Conservation (phyloP, 1,284 basidiomycete genomes). For the Bondarzewia mesenterica region DNA sequence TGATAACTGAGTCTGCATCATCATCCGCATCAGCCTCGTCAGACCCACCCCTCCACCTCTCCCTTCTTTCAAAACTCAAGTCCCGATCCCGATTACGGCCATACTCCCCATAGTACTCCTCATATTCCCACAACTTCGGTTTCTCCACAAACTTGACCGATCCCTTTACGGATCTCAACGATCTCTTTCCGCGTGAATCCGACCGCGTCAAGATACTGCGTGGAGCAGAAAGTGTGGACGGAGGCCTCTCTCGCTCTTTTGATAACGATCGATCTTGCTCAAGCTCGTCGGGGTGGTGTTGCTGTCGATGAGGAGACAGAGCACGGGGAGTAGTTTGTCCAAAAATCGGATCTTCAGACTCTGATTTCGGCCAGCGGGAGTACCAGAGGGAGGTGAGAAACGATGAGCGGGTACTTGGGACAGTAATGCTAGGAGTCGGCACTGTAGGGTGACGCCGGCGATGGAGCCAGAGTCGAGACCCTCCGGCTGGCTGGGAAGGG, state of each 20-base stretch:
- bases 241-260: not conserved
- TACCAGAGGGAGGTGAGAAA: constrained; percentile 13
- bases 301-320: constrained; percentile 11
- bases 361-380: constrained; percentile 14
- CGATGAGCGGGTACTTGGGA: constrained; percentile 9
- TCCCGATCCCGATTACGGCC: not conserved
- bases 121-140: constrained; percentile 11
- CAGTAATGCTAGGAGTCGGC: constrained; percentile 3
- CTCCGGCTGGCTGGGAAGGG: constrained; percentile 2
- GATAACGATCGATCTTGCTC: not conserved
- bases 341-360: constrained; percentile 14
- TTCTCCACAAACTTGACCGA: constrained; percentile 14
- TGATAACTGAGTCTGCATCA: constrained; percentile 14
- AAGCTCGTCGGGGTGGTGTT: constrained; percentile 8
- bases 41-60: constrained; percentile 22
- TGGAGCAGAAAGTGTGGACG: constrained; percentile 7
- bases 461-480: constrained; percentile 14
- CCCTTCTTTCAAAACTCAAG: constrained; percentile 1
- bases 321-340: constrained; percentile 14
- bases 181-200: constrained; percentile 9
- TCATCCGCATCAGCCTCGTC: constrained; percentile 16
- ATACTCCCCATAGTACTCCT: constrained; percentile 3
- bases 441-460: constrained; percentile 9
- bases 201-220: constrained; percentile 14
- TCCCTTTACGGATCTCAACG: constrained; percentile 5